These are phyloP conservation scores for Parastagonospora avenae DNA, from an alignment of 2,329 filamentous ascomycete species.

Conservation along the genomic window DNA sequence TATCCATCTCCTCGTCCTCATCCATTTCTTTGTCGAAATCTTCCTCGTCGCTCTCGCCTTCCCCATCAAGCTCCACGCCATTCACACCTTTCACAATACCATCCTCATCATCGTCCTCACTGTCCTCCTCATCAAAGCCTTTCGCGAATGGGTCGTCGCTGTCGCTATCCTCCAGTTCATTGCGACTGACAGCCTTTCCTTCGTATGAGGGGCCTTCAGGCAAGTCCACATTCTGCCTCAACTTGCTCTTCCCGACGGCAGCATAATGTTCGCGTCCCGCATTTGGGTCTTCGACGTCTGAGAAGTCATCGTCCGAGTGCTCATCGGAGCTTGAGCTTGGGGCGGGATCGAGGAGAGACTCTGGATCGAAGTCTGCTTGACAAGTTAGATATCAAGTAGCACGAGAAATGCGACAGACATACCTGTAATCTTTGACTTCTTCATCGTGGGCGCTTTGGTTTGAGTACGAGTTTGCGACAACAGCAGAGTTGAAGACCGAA, in stretches of 20 bases:
- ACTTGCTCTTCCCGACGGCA: conserved; percentile 80
- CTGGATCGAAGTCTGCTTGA: conserved; percentile 76
- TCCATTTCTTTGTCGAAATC: conserved; percentile 34
- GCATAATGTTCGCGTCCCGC: conserved; percentile 87
- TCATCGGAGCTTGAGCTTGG: conserved; percentile 63
- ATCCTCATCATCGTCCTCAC: conserved; percentile 47
- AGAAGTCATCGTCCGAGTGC: conserved; percentile 55
- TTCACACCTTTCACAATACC: conserved; percentile 1
- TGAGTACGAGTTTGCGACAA: conserved; percentile 3
- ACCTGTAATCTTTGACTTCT: conserved; percentile 41
- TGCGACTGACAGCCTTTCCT: conserved; percentile 75
- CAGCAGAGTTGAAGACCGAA: conserved; percentile 19
- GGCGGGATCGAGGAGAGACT: conserved; percentile 65
- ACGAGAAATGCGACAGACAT: neutral
- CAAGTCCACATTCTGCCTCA: conserved; percentile 73
- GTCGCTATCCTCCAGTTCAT: conserved; percentile 62
- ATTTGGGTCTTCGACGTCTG: conserved; percentile 51
- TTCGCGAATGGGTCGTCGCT: conserved; percentile 58
- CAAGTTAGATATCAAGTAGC: neutral
- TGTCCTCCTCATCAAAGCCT: conserved; percentile 50
- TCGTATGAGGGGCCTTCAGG: conserved; percentile 79
- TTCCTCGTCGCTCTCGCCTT: conserved; percentile 13
- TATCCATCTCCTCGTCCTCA: conserved; percentile 54
- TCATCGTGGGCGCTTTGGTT: conserved; percentile 23
- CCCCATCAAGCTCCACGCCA: conserved; percentile 12